Conservation (phyloP, 2,329 filamentous ascomycete species). For the Colletotrichum lentis region DNA sequence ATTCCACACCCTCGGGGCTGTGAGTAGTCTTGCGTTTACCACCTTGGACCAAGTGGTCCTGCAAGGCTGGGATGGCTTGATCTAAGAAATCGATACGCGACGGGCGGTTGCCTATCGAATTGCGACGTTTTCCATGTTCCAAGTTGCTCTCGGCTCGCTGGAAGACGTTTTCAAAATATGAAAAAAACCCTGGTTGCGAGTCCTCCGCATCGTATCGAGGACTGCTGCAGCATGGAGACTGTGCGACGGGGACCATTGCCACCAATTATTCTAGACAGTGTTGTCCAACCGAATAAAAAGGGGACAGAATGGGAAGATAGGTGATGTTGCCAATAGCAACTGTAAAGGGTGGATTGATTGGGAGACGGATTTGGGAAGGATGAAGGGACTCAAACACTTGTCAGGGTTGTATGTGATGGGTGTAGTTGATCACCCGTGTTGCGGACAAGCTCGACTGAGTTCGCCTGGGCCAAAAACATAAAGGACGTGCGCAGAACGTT, state of each 20-base stretch:
- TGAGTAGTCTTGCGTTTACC: slow-evolving; percentile 24
- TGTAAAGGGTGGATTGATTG: not conserved
- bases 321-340: slow-evolving; percentile 21
- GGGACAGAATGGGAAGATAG: not conserved
- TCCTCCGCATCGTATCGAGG: not conserved
- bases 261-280: not conserved
- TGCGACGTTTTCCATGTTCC: not conserved
- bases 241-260: not conserved
- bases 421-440: not conserved
- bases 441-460: slow-evolving; percentile 5
- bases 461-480: not conserved
- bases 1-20: not conserved
- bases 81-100: not conserved
- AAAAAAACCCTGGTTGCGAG: not conserved
- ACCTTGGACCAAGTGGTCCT: not conserved
- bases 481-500: not conserved
- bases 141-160: not conserved
- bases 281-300: not conserved
- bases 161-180: not conserved
- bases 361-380: not conserved
- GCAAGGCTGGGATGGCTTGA: not conserved
- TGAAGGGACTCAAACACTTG: slow-evolving; percentile 24
- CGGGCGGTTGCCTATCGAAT: not conserved
- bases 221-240: slow-evolving; percentile 1
- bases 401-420: slow-evolving; percentile 12